These are phyloP conservation scores for Falciphora oryzae DNA, from an alignment of 2,329 filamentous ascomycete genomes.

Conservation along the genomic window DNA sequence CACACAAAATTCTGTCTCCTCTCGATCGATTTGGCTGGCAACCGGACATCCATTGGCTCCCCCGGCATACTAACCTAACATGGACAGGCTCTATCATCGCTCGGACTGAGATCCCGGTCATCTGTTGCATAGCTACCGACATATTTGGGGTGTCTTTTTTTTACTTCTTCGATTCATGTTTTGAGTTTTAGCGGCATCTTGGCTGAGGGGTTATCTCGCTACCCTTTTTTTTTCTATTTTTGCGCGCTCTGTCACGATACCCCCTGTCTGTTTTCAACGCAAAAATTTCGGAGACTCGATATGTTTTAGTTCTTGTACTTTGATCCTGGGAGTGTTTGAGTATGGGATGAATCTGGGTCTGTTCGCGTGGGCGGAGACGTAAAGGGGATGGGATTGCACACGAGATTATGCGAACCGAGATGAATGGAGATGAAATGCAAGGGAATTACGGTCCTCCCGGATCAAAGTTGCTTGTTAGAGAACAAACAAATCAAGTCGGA, in stretches of 20 bases:
- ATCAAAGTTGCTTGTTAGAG: no score
- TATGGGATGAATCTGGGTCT: not conserved
- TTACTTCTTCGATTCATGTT: not conserved
- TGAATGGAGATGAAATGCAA: not conserved
- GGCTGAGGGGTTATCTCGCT: not conserved
- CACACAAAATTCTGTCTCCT: no score
- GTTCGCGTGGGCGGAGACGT: not conserved
- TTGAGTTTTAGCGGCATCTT: not conserved
- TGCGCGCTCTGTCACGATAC: not conserved
- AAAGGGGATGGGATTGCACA: not conserved
- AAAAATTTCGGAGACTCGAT: not conserved
- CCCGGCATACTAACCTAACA: no score
- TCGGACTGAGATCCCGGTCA: no score
- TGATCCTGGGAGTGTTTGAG: not conserved
- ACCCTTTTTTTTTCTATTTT: not conserved
- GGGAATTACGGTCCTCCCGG: no score
- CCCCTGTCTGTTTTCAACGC: not conserved
- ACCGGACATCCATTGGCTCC: not conserved
- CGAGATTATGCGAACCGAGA: not conserved
- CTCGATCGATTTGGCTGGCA: not conserved
- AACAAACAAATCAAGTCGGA: no score
- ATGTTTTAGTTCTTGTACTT: not conserved
- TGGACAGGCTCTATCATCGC: no score
- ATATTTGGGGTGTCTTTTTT: not conserved
- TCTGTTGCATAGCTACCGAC: no score